Evolutionary conservation across 176 grass and related monocot genomes (phyloP).

Genomic region (Avena eriantha): DNA sequence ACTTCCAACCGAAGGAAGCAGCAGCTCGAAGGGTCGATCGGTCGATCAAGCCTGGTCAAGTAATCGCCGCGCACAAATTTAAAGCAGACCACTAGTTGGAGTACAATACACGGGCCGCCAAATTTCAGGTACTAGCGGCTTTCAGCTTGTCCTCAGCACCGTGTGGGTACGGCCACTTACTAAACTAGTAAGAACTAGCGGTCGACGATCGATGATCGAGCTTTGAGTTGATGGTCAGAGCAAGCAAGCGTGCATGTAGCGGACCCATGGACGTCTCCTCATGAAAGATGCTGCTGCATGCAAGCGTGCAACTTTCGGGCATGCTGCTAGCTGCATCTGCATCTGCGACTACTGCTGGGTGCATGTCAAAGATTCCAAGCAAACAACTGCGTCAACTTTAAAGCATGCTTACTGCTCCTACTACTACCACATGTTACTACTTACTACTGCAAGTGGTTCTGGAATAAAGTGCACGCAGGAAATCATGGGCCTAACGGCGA

Average conservation of each 20-base stretch:
- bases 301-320: conserved; percentile 14
- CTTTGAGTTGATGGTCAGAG: neutral
- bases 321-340: neutral
- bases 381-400: neutral
- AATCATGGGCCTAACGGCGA: conserved; percentile 4
- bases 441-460: neutral
- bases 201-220: neutral
- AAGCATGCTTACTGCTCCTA: neutral
- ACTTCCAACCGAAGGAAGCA: neutral
- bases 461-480: neutral
- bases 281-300: neutral
- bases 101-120: neutral
- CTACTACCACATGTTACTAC: no score
- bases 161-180: neutral
- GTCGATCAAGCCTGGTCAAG: neutral
- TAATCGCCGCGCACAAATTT: neutral
- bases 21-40: neutral
- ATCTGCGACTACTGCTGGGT: no score
- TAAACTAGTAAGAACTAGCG: neutral
- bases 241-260: neutral
- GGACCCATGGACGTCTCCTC: neutral
- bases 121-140: neutral
- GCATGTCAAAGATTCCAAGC: conserved; percentile 6
- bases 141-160: no score
- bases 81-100: neutral